Evolutionary conservation across 83 land plant species (phyloP), one percentile per base, ranked within the genome.

Genomic region (Picea abies): DNA sequence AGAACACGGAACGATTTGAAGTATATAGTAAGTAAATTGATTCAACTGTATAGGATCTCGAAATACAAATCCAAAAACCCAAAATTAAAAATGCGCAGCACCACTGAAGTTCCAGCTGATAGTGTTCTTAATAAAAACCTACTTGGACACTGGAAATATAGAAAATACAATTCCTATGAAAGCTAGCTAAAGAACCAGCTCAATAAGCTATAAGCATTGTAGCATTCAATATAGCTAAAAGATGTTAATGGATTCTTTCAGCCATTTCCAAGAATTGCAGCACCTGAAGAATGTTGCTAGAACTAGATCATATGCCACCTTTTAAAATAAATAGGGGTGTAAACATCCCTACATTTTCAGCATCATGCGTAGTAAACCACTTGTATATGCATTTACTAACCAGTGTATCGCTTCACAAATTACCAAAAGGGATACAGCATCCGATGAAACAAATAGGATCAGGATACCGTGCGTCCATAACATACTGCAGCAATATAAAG

Each of bases 401-500:
- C 79, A 76, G 79, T 76, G 79, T 52, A 25, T 2, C 14, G 62
- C 20, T 25, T 76, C 15, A 52, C 79, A 23, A 32, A 76, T 52
- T 60, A 76, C 37, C 56, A 52, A 52, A 52, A 52, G 56, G 8
- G 17, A 76, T 52, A 56, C 60, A 25, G 56, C 29, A 76, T 37
- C 12, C 15, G 78, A 76, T 22, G 78, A 56, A 60, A 76, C 79
- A 76, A 76, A 66, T 66, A 66, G 11, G 19, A 52, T 84, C 63
- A 86, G 17, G 88, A 86, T 52, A 86, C 88, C 23, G 88, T 86
- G 71, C 88, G 64, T 67, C 88, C 88, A 79, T 84, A 84, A 70
- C 88, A 84, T 29, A 86, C 80, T 23, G 88, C 44, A 63, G 87
- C 88, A 79, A 86, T 85, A 75, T 86, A 86, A 26, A 86, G 87